Conservation (phyloP, 2,329 filamentous ascomycete genomes). For the Didymella pinodella region DNA sequence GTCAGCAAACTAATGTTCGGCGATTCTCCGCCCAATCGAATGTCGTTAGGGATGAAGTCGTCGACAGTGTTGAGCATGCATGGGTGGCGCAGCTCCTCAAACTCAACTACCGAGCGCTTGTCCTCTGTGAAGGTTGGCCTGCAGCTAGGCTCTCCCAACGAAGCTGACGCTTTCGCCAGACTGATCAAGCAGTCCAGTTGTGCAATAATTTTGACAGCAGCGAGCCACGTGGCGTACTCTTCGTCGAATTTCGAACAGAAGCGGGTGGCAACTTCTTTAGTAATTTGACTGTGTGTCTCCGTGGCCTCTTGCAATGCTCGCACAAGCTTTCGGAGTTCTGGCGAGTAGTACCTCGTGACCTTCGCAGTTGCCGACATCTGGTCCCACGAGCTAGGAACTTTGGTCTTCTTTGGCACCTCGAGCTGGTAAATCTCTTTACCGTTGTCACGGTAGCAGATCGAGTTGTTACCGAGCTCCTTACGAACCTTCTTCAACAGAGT, state of each 20-base stretch:
- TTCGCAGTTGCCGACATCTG: slow-evolving; percentile 94
- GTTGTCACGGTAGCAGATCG: slow-evolving; percentile 69
- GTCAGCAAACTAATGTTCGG: slow-evolving; percentile 91
- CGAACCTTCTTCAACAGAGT: slow-evolving; percentile 75
- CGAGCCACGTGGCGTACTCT: slow-evolving; percentile 84
- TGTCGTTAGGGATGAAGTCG: slow-evolving; percentile 96
- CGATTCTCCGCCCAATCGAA: slow-evolving; percentile 80
- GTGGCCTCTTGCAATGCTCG: slow-evolving; percentile 91
- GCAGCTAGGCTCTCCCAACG: slow-evolving; percentile 85
- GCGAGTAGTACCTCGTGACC: slow-evolving; percentile 93
- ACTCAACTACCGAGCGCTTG: slow-evolving; percentile 87
- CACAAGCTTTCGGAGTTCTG: slow-evolving; percentile 81
- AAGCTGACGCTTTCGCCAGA: slow-evolving; percentile 84
- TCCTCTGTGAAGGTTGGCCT: slow-evolving; percentile 86
- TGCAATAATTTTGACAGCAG: slow-evolving; percentile 86
- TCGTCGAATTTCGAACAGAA: slow-evolving; percentile 90
- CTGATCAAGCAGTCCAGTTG: slow-evolving; percentile 96
- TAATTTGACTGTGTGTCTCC: slow-evolving; percentile 89
- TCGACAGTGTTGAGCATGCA: slow-evolving; percentile 90
- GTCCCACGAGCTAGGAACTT: slow-evolving; percentile 87
- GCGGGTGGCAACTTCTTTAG: slow-evolving; percentile 82
- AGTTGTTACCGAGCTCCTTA: slow-evolving; percentile 75
- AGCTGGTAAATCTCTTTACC: slow-evolving; percentile 98
- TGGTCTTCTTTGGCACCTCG: slow-evolving; percentile 84
- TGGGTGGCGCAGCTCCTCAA: slow-evolving; percentile 90